Evolutionary conservation across 1,284 basidiomycete genomes (phyloP).

Genomic region (Sanghuangporus weigelae): DNA sequence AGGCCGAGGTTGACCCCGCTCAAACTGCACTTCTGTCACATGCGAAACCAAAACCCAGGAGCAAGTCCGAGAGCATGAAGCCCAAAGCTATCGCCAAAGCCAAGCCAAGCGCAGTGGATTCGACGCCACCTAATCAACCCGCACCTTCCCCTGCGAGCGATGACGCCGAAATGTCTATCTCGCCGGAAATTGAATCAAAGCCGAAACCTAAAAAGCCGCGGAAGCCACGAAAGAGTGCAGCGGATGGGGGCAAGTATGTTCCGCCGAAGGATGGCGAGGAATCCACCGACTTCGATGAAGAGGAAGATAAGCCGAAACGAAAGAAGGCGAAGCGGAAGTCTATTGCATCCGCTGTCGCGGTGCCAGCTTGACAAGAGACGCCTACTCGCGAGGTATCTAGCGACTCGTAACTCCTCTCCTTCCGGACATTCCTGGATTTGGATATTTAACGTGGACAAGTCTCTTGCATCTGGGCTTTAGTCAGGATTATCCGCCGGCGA

Average conservation of each 20-base stretch:
- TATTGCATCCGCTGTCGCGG: neutral
- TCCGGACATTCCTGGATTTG: neutral
- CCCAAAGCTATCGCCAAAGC: slow-evolving; percentile 5
- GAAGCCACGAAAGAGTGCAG: slow-evolving; percentile 16
- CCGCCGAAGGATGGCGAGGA: slow-evolving; percentile 13
- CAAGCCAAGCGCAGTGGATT: neutral
- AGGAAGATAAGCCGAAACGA: slow-evolving; percentile 14
- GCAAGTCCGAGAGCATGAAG: slow-evolving; percentile 13
- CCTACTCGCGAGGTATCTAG: neutral
- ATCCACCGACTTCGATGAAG: slow-evolving; percentile 6
- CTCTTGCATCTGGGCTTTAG: neutral
- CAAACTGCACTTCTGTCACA: neutral
- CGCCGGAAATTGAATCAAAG: slow-evolving; percentile 2
- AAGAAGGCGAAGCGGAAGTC: slow-evolving; percentile 15
- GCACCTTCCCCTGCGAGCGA: neutral
- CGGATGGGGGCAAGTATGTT: slow-evolving; percentile 14
- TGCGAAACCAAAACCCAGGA: slow-evolving; percentile 6
- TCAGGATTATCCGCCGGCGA: neutral
- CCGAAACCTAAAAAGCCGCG: slow-evolving; percentile 13
- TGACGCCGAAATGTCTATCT: slow-evolving; percentile 6
- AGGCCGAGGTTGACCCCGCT: neutral
- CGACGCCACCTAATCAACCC: neutral
- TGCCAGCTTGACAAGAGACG: neutral
- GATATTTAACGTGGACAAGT: neutral
- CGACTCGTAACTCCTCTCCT: neutral